Evolutionary conservation across 345 rosid species (phyloP), one percentile per base, ranked within the genome.

Genomic region (Populus tremula): DNA sequence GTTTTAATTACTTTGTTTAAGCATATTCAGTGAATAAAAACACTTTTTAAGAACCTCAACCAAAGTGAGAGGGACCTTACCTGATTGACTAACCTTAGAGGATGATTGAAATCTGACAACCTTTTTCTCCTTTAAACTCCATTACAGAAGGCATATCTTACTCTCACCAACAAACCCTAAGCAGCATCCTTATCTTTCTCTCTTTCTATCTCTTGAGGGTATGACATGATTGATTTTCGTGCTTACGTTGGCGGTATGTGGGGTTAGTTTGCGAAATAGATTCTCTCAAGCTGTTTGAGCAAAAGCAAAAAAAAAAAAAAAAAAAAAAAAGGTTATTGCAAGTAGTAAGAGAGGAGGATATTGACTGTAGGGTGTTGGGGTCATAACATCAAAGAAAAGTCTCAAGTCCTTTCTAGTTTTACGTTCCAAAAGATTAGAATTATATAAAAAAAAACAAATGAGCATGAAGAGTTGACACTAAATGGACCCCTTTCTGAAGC

Each of bases 251-350:
- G 59, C 25, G 23, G 43, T 17, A 10, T 23, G 75, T 71, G 81
- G 65, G 69, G 64, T 71, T 68, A 54, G 72, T 20, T 39, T 35
- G 38, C 80, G 76, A 41, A 54, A 35, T 76, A 73, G 75, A 79
- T 83, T 81, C 78, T 75, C 64, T 83, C 72, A 41, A 41, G 68
- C 29, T 78, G 69, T 70, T 78, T 33, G 82, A 69, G 77, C 25
- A 77, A 49, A 45, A 10, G 36, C 36, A 69, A 66, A 21, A 21
- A 8, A 25, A 25, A 25, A 25, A 25, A 25, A 25, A 25, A 4
- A 41, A 35, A 8, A n/a, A n/a, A 43, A 63, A 70, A 76, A 69
- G 76, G 71, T 67, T 73, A 59, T 70, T 67, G 74, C 82, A 78
- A 66, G 71, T 76, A 43, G 68, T 78, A 31, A 70, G 71, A 75